These are phyloP conservation scores for Castanea crenata DNA, from an alignment of 306 rosid genomes.

Conservation along the genomic window DNA sequence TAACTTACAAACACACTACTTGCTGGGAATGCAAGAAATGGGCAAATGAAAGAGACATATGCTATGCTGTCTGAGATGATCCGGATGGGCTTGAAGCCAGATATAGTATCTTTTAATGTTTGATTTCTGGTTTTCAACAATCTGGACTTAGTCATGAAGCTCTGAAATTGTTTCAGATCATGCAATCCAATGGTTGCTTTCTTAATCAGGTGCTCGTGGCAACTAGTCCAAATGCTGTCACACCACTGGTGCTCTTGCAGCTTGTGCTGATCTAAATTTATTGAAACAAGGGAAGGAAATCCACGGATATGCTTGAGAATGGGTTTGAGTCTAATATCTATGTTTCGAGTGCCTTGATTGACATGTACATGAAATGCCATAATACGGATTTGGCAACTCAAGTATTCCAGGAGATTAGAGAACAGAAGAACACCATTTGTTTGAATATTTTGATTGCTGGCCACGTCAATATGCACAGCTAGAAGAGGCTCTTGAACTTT, in stretches of 20 bases:
- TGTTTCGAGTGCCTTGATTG: slow-evolving; percentile 36
- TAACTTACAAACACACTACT: slow-evolving; percentile 43
- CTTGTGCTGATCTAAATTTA: slow-evolving; percentile 41
- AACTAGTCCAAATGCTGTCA: slow-evolving; percentile 28
- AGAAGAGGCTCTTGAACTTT: slow-evolving; percentile 31
- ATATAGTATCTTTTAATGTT: slow-evolving; percentile 38
- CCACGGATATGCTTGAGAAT: slow-evolving; percentile 40
- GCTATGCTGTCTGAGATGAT: slow-evolving; percentile 40
- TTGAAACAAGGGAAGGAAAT: slow-evolving; percentile 43
- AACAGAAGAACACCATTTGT: slow-evolving; percentile 33
- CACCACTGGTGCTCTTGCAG: slow-evolving; percentile 41
- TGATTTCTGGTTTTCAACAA: slow-evolving; percentile 52
- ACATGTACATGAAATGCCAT: slow-evolving; percentile 35
- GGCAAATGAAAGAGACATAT: slow-evolving; percentile 37
- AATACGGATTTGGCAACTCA: slow-evolving; percentile 23
- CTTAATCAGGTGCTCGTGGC: slow-evolving; percentile 5
- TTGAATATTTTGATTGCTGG: slow-evolving; percentile 51
- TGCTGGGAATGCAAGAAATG: slow-evolving; percentile 42
- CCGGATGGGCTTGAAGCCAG: slow-evolving; percentile 25
- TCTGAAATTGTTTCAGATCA: slow-evolving; percentile 31
- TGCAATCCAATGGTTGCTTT: slow-evolving; percentile 26
- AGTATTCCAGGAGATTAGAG: slow-evolving; percentile 23
- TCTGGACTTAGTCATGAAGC: slow-evolving; percentile 46
- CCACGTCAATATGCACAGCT: slow-evolving; percentile 21
- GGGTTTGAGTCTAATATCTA: slow-evolving; percentile 30